Evolutionary conservation across 257 asterid genomes (phyloP).

Genomic region (Plantago ovata): DNA sequence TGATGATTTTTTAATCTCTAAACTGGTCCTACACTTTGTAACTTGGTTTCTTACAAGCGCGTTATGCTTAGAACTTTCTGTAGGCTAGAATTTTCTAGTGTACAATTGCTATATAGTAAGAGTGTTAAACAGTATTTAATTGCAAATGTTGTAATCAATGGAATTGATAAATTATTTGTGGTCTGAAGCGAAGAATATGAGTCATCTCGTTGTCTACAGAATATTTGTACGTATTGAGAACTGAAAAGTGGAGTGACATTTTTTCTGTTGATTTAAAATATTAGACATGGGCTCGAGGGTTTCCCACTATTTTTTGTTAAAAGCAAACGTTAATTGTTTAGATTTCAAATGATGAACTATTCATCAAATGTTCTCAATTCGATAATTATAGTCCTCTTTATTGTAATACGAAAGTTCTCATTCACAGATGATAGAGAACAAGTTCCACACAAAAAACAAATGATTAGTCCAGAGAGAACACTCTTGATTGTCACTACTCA

Average conservation of each 20-base stretch:
- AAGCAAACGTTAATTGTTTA: neutral
- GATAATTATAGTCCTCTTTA: too few relatives aligned
- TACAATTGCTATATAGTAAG: constrained; percentile 5
- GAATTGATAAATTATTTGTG: constrained; percentile 3
- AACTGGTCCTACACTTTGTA: neutral
- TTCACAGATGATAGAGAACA: too few relatives aligned
- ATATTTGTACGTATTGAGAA: constrained; percentile 24
- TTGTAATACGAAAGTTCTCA: too few relatives aligned
- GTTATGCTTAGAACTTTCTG: constrained; percentile 25
- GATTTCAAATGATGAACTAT: neutral
- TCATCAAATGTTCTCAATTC: too few relatives aligned
- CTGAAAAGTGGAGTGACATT: neutral
- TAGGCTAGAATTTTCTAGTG: constrained; percentile 11
- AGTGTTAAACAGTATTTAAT: neutral
- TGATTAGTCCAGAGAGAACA: too few relatives aligned
- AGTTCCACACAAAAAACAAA: too few relatives aligned
- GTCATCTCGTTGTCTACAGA: constrained; percentile 23
- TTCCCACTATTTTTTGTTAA: constrained; percentile 11
- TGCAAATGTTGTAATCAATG: neutral
- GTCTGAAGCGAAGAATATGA: neutral
- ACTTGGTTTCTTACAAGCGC: constrained; percentile 18
- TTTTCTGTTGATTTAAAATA: neutral
- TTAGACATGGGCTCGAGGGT: constrained; percentile 42
- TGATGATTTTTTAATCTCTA: constrained; percentile 1
- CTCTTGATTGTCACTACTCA: too few relatives aligned